phyloP scores from a whole-genome alignment of 192 early-diverging fungal genomes.

The Backusella westeae region DNA sequence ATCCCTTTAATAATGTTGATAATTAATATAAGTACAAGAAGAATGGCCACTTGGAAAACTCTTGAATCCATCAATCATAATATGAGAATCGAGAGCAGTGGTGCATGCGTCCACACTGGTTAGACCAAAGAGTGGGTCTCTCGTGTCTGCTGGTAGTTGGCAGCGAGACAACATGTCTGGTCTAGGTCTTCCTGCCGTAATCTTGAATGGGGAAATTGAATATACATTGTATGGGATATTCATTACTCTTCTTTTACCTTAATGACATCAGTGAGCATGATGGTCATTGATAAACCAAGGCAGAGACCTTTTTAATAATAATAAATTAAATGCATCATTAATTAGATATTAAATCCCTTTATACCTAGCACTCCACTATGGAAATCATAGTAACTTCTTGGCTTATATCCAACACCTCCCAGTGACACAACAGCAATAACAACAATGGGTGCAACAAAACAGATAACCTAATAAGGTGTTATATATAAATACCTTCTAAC shows the following conservation, averaged over 20 bases:
- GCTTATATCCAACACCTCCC: constrained; percentile 12
- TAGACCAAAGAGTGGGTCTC: constrained; percentile 57
- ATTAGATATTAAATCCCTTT: neutral
- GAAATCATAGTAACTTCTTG: constrained; percentile 37
- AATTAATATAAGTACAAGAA: constrained; percentile 47
- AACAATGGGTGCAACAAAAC: constrained; percentile 33
- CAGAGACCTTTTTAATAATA: constrained; percentile 33
- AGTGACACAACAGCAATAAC: constrained; percentile 30
- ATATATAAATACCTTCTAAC: neutral
- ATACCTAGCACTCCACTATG: constrained; percentile 43
- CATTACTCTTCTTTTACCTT: constrained; percentile 23
- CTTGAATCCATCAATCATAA: constrained; percentile 78
- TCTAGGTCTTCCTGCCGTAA: constrained; percentile 47
- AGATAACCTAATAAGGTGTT: constrained; percentile 28
- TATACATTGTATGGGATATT: neutral
- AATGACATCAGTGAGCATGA: constrained; percentile 47
- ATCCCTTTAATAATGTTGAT: neutral
- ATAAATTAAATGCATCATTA: neutral
- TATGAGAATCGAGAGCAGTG: constrained; percentile 35
- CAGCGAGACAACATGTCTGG: constrained; percentile 56
- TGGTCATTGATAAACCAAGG: constrained; percentile 43
- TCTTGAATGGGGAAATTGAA: constrained; percentile 16
- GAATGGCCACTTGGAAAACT: constrained; percentile 91
- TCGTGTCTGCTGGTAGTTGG: constrained; percentile 27
- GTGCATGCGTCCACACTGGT: constrained; percentile 59